Conservation (phyloP, 768 basidiomycete species). For the Lentinula raphanica region DNA sequence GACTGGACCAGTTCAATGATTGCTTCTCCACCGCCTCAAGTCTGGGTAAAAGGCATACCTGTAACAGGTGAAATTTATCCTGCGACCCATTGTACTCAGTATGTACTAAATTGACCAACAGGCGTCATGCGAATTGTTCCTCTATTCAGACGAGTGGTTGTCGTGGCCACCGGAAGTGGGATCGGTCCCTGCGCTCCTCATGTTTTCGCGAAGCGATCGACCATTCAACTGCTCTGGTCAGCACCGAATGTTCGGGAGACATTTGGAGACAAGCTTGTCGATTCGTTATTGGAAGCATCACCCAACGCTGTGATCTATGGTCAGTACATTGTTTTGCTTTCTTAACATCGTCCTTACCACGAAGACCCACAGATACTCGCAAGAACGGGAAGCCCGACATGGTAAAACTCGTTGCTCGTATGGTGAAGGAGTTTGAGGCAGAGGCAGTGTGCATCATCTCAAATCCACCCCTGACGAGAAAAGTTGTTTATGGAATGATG, state of each 20-base stretch:
- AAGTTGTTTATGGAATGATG: constrained; percentile 36
- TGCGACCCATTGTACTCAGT: neutral
- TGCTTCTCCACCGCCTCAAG: constrained; percentile 28
- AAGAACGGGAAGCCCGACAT: constrained; percentile 31
- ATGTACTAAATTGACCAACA: neutral
- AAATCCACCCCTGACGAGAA: constrained; percentile 33
- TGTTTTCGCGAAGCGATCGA: constrained; percentile 27
- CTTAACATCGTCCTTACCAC: neutral
- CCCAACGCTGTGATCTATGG: constrained; percentile 34
- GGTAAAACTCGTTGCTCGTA: constrained; percentile 25
- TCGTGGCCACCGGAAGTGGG: constrained; percentile 34
- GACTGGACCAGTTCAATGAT: constrained; percentile 37
- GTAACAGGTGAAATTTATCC: constrained; percentile 17
- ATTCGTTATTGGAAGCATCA: constrained; percentile 27
- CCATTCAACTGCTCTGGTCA: constrained; percentile 34
- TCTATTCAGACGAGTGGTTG: constrained; percentile 30
- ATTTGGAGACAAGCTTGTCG: constrained; percentile 38
- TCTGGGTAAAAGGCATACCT: constrained; percentile 37
- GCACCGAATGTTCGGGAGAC: constrained; percentile 36
- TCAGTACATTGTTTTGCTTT: constrained; percentile 11
- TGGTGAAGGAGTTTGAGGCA: constrained; percentile 32
- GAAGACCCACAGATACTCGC: constrained; percentile 23
- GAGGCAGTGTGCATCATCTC: constrained; percentile 40
- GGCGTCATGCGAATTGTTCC: constrained; percentile 29
- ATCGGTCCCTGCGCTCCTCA: constrained; percentile 36